phyloP scores from a whole-genome alignment of 2,329 filamentous ascomycete species.

The Epichloe uncinata region DNA sequence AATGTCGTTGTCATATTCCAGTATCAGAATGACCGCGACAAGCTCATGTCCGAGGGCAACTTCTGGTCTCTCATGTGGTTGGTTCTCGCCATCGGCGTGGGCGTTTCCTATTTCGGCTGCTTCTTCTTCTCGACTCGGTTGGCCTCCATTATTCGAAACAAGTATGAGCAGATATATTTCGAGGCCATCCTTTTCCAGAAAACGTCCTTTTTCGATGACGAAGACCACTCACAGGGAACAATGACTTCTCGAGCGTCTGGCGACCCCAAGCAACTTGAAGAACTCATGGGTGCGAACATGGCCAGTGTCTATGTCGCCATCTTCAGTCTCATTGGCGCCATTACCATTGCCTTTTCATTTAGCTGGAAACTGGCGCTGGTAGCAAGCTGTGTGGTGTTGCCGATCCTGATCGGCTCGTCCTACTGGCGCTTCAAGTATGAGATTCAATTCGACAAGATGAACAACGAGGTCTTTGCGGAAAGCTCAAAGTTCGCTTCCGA shows the following conservation, averaged over 20 bases:
- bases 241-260: too few relatives aligned
- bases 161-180: constrained; percentile 48
- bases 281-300: too few relatives aligned
- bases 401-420: constrained; percentile 32
- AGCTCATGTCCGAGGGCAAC: constrained; percentile 28
- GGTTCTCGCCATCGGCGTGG: constrained; percentile 39
- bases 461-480: constrained; percentile 52
- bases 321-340: too few relatives aligned
- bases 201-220: too few relatives aligned
- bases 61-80: constrained; percentile 58
- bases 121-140: constrained; percentile 29
- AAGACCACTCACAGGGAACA: too few relatives aligned
- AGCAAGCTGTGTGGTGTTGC: constrained; percentile 45
- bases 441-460: constrained; percentile 54
- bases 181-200: constrained; percentile 15
- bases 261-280: too few relatives aligned
- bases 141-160: constrained; percentile 35
- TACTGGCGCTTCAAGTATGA: constrained; percentile 45
- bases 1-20: constrained; percentile 36
- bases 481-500: constrained; percentile 66
- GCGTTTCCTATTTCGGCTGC: constrained; percentile 35
- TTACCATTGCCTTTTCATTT: constrained; percentile 38
- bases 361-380: constrained; percentile 68
- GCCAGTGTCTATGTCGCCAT: too few relatives aligned
- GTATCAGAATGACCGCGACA: constrained; percentile 12